phyloP scores from a whole-genome alignment of 331 rosid species.

The Telfairia occidentalis region DNA sequence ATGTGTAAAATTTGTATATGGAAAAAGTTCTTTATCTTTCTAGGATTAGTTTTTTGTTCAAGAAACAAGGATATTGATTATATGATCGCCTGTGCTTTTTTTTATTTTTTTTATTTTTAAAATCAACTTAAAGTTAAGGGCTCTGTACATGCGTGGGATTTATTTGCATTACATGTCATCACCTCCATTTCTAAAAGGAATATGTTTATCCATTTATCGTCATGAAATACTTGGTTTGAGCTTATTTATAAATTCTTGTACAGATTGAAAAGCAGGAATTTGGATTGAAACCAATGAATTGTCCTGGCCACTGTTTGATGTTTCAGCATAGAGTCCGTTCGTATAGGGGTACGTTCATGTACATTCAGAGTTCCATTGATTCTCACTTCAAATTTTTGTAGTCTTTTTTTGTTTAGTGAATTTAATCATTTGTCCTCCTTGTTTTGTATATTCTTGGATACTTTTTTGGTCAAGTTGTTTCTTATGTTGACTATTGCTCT shows the following conservation, averaged over 20 bases:
- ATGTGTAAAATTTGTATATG: neutral
- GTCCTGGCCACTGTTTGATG: constrained; percentile 98
- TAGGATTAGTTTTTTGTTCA: neutral
- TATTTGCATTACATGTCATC: too few species aligned
- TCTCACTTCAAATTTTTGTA: neutral
- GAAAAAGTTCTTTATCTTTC: neutral
- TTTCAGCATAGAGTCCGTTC: constrained; percentile 94
- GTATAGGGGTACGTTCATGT: constrained; percentile 53
- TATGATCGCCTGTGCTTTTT: neutral
- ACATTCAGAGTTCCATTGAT: neutral
- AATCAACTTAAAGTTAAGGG: too few species aligned
- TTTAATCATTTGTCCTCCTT: neutral
- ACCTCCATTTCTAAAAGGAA: too few species aligned
- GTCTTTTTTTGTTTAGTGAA: neutral
- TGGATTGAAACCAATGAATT: constrained; percentile 98
- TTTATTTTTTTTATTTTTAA: too few species aligned
- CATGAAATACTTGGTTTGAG: neutral
- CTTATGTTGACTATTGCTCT: constrained; percentile 11
- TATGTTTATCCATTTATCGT: too few species aligned
- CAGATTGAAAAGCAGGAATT: constrained; percentile 97
- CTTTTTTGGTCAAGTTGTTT: neutral
- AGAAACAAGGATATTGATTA: neutral
- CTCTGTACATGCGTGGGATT: too few species aligned
- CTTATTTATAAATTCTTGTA: neutral
- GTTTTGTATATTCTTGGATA: neutral